phyloP scores from a whole-genome alignment of 441 rosid species.

The Gossypium laxum region DNA sequence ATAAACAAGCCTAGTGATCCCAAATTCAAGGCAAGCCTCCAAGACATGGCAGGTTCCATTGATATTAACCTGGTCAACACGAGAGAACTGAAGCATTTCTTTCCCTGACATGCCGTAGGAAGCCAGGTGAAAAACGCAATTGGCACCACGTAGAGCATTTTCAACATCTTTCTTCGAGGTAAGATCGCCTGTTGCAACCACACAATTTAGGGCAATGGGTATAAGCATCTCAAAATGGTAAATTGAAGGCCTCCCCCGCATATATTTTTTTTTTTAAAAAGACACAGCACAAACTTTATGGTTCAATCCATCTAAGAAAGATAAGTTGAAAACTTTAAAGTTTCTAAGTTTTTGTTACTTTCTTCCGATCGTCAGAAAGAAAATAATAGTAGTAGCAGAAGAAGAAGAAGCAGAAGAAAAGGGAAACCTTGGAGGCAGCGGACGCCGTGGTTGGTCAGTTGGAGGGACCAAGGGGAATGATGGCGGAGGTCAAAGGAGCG shows the following conservation, averaged over 20 bases:
- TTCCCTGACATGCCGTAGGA: conserved; percentile 90
- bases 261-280: not conserved
- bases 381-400: not conserved
- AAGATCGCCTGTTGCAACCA: conserved; percentile 46
- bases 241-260: not conserved
- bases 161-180: conserved; percentile 47
- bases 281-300: not conserved
- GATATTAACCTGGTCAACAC: conserved; percentile 68
- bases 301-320: not conserved
- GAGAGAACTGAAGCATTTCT: conserved; percentile 78
- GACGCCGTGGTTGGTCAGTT: conserved; percentile 41
- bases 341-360: not conserved
- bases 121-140: conserved; percentile 86
- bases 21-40: conserved; percentile 54
- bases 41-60: conserved; percentile 70
- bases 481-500: conserved; percentile 56
- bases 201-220: not conserved
- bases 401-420: not conserved
- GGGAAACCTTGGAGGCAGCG: conserved; percentile 44
- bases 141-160: conserved; percentile 52
- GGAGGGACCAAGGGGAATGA: conserved; percentile 52
- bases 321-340: not conserved
- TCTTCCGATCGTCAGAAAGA: not conserved
- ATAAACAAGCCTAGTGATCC: conserved; percentile 61
- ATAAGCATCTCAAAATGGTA: not conserved